These are phyloP conservation scores for Talaromyces sp. DNA, from an alignment of 2,329 filamentous ascomycete species.

Conservation along the genomic window DNA sequence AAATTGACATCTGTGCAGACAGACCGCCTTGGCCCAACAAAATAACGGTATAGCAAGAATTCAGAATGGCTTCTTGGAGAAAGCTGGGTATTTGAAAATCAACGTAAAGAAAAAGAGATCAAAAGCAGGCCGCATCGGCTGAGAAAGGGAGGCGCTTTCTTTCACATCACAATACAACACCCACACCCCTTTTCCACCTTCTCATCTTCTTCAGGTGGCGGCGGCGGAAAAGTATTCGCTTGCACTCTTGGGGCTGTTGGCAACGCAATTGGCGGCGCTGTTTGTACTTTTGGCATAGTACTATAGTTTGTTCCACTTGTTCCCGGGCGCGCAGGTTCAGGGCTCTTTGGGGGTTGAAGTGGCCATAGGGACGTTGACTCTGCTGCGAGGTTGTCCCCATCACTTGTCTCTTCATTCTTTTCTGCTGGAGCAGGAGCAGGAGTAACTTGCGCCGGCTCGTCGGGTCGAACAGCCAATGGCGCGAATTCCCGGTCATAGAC, in stretches of 20 bases:
- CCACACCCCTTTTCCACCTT: constrained; percentile 59
- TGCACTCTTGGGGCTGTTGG: constrained; percentile 37
- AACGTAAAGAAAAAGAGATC: neutral
- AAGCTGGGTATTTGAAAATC: constrained; percentile 13
- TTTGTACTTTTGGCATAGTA: constrained; percentile 45
- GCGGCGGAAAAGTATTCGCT: constrained; percentile 39
- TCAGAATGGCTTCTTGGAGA: constrained; percentile 4
- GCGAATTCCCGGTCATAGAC: constrained; percentile 85
- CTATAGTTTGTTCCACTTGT: constrained; percentile 47
- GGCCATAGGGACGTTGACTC: constrained; percentile 19
- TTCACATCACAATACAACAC: constrained; percentile 72
- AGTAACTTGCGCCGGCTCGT: constrained; percentile 22
- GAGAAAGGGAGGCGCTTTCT: constrained; percentile 11
- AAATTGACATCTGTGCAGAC: constrained; percentile 6
- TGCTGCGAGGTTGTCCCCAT: constrained; percentile 2
- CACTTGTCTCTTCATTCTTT: constrained; percentile 13
- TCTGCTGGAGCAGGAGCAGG: constrained; percentile 19
- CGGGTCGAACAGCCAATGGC: constrained; percentile 56
- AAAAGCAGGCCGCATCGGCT: constrained; percentile 7
- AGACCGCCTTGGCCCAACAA: neutral
- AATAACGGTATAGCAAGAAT: neutral
- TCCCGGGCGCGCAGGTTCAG: constrained; percentile 32
- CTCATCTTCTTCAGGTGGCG: constrained; percentile 51
- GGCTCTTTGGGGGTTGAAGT: constrained; percentile 29
- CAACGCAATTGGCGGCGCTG: constrained; percentile 30